These are phyloP conservation scores for Radiomyces spectabilis DNA, from an alignment of 192 early-diverging fungal genomes.

Conservation along the genomic window DNA sequence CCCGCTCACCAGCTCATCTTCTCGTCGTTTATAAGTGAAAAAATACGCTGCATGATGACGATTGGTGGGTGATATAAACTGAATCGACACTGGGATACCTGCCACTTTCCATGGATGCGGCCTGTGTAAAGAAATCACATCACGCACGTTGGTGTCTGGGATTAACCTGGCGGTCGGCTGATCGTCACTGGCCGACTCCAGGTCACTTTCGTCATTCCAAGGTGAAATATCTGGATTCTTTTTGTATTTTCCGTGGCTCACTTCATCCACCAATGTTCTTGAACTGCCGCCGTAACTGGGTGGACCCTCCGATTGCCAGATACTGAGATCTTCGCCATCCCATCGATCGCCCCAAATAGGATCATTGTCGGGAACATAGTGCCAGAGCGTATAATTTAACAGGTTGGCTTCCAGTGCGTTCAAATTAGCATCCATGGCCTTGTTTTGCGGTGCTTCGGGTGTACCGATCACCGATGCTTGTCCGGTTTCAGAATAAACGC, in stretches of 20 bases:
- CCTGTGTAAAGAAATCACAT: constrained; percentile 18
- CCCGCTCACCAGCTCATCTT: neutral
- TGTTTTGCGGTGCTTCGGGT: constrained; percentile 35
- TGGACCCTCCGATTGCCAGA: constrained; percentile 20
- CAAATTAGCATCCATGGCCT: constrained; percentile 47
- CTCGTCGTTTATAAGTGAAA: neutral
- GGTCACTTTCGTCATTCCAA: neutral
- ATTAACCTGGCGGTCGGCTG: neutral
- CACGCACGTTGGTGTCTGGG: constrained; percentile 6
- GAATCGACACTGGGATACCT: constrained; percentile 9
- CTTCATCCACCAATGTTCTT: neutral
- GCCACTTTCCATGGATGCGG: constrained; percentile 12
- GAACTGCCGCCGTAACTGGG: too few species aligned
- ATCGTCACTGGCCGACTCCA: neutral
- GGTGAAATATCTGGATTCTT: neutral
- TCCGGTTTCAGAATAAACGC: neutral
- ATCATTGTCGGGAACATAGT: constrained; percentile 45
- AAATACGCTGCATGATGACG: constrained; percentile 5
- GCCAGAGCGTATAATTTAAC: constrained; percentile 46
- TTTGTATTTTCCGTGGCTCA: neutral
- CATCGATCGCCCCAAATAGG: constrained; percentile 43
- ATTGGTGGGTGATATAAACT: constrained; percentile 3
- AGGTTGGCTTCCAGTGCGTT: constrained; percentile 36
- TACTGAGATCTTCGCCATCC: constrained; percentile 47
- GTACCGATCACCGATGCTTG: constrained; percentile 5